Conservation (phyloP, 208 protist species). For the Leishmania braziliensis region DNA sequence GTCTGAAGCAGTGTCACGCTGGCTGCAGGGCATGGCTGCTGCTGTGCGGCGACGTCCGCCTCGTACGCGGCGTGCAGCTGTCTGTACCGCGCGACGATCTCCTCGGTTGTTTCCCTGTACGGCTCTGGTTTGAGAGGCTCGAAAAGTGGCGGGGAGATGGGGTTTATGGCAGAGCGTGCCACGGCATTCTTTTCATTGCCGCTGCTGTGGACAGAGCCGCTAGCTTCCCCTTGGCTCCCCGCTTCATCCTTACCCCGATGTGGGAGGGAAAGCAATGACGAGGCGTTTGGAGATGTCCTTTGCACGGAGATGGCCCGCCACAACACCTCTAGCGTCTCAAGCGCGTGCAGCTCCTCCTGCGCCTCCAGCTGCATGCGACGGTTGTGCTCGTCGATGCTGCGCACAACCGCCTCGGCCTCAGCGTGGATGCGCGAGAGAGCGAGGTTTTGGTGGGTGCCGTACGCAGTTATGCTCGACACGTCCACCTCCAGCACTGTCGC, state of each 20-base stretch:
- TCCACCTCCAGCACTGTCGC: constrained; percentile 55
- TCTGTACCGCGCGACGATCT: constrained; percentile 25
- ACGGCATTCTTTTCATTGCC: not conserved
- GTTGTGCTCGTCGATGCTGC: constrained; percentile 47
- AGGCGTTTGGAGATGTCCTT: not conserved
- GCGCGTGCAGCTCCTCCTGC: constrained; percentile 40
- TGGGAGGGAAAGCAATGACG: not conserved
- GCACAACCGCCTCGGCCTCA: constrained; percentile 45
- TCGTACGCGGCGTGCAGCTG: constrained; percentile 27
- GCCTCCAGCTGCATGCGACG: constrained; percentile 35
- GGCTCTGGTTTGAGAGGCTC: constrained; percentile 11
- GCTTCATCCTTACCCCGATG: not conserved
- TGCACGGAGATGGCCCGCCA: constrained; percentile 31
- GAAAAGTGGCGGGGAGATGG: not conserved
- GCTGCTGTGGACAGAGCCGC: not conserved
- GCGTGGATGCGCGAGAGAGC: constrained; percentile 47
- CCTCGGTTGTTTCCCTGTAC: constrained; percentile 10
- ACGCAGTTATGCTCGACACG: constrained; percentile 48
- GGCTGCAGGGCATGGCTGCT: not conserved
- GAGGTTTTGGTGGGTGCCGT: constrained; percentile 68
- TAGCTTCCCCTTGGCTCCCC: not conserved
- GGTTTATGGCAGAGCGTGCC: not conserved
- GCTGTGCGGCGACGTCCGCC: constrained; percentile 29
- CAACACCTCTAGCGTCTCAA: constrained; percentile 30
- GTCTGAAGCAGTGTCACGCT: not conserved